phyloP scores from a whole-genome alignment of 2,329 filamentous ascomycete genomes.

The Emmonsia crescens region DNA sequence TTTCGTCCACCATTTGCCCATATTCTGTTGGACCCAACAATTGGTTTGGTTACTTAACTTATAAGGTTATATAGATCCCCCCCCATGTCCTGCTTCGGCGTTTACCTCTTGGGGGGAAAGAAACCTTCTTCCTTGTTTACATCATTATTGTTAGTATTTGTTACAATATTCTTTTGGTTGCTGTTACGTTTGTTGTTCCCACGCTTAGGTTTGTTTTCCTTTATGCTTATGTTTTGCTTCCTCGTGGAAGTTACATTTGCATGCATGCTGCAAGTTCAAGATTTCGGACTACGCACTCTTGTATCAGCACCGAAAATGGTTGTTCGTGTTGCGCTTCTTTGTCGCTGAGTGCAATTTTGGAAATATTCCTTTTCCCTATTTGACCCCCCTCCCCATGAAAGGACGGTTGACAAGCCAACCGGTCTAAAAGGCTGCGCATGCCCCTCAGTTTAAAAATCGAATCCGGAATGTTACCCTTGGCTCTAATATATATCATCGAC shows the following conservation, averaged over 20 bases:
- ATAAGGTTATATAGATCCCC: not conserved
- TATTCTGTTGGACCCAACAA: not conserved
- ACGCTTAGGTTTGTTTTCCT: not conserved
- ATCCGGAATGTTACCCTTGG: conserved; percentile 7
- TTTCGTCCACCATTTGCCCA: not conserved
- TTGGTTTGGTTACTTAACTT: not conserved
- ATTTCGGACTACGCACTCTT: not conserved
- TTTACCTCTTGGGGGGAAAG: not conserved
- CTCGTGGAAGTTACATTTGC: not conserved
- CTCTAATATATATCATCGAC: not conserved
- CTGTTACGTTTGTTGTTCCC: not conserved
- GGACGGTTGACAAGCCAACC: not conserved
- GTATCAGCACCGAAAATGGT: not conserved
- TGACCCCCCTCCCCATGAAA: not conserved
- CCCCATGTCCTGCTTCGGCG: not conserved
- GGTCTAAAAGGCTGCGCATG: not conserved
- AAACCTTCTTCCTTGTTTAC: not conserved
- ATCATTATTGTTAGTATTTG: not conserved
- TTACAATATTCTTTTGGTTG: not conserved
- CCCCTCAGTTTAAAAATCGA: not conserved
- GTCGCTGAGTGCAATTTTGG: not conserved
- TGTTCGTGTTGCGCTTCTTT: not conserved
- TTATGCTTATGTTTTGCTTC: not conserved
- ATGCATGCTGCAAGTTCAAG: not conserved
- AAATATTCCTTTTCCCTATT: not conserved